Base-by-base conservation (phyloP, 2,329 filamentous ascomycete genomes). In the Cyphellophora attinorum region DNA sequence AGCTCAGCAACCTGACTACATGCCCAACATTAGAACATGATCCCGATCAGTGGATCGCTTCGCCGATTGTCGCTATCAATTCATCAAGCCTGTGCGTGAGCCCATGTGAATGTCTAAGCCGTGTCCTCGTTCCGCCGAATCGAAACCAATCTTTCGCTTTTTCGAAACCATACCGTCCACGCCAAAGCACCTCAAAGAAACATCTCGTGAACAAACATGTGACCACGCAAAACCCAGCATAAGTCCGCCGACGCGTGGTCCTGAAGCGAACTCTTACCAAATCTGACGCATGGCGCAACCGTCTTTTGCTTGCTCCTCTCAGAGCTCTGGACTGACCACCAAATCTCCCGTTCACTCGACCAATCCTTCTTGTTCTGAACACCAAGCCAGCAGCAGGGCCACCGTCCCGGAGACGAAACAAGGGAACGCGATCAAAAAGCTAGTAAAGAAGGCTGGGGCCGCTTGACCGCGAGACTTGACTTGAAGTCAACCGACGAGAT, bases 401-500 rank as follows among this genome's bases (percentile, higher is more conserved):
- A 34, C 35, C 33, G n/a, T n/a, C n/a, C n/a, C n/a, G n/a, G n/a
- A n/a, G n/a, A n/a, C 47, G 44, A 45, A 41, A 40, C 40, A 38
- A 38, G 45, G 49, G 45, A 53, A 52, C 47, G 47, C 46, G 50
- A 45, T 52, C 54, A 55, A 62, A 61, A 86, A 86, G 57, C 88
- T 76, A 70, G 70, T n/a, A n/a, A n/a, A n/a, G n/a, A n/a, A 65
- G 67, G 65, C 62, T 71, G 64, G n/a, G 70, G 77, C 77, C 77
- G 81, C 79, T 67, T 59, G 57, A 70, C 68, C 75, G 76, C 76
- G 82, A 86, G 53, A 71, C 81, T 83, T n/a, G n/a, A n/a, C n/a
- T n/a, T n/a, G n/a, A n/a, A 38, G 35, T 19, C 58, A 76, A 78
- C 84, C 82, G 81, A 76, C 67, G 60, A 56, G 65, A 61, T 66